Evolutionary conservation across 495 filamentous ascomycete species (phyloP).

Genomic region (Aspergillus ellipticus): DNA sequence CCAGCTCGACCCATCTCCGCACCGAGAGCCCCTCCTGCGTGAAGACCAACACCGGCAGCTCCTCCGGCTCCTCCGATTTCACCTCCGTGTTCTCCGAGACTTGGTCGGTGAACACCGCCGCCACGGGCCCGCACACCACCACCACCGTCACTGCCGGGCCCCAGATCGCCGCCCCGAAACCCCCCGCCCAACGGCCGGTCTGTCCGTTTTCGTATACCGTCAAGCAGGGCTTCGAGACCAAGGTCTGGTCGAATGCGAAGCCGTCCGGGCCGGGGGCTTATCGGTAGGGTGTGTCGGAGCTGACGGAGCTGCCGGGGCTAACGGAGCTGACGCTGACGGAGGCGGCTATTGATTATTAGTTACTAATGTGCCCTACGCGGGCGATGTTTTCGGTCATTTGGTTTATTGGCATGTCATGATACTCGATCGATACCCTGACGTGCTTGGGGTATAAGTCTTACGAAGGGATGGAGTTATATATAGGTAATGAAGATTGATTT

Average conservation of each 20-base stretch:
- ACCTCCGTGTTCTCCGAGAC: not conserved
- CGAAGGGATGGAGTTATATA: too few relatives aligned
- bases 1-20: not conserved
- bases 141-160: not conserved
- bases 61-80: not conserved
- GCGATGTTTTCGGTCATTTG: too few relatives aligned
- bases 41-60: not conserved
- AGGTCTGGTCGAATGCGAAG: constrained; percentile 1
- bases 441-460: too few relatives aligned
- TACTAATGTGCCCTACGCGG: too few relatives aligned
- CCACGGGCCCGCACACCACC: not conserved
- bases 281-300: too few relatives aligned
- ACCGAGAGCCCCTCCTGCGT: not conserved
- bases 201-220: not conserved
- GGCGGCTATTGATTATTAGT: too few relatives aligned
- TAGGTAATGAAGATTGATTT: too few relatives aligned
- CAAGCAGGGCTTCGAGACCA: not conserved
- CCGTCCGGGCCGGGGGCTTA: too few relatives aligned
- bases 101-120: not conserved
- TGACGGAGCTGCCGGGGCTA: too few relatives aligned
- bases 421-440: too few relatives aligned
- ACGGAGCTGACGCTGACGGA: too few relatives aligned
- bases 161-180: not conserved
- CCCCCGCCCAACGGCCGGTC: not conserved
- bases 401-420: too few relatives aligned